Percentiles rank a stretch among this genome's conserved stretches.
These are phyloP conservation scores for Neurospora sp. DNA, from an alignment of 495 filamentous ascomycete genomes.

Conservation along the genomic window DNA sequence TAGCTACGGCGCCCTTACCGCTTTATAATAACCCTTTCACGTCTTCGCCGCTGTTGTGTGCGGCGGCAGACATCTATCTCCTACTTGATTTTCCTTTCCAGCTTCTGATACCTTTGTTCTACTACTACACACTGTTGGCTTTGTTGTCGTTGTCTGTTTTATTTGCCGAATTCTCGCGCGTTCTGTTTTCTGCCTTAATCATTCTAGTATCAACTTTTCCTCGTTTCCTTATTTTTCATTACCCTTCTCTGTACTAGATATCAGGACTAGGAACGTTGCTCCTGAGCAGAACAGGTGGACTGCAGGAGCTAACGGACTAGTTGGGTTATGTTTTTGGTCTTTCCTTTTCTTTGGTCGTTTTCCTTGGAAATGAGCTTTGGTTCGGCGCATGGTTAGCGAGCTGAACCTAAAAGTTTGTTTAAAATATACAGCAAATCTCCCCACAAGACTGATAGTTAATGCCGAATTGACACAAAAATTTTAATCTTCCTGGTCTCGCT, in stretches of 20 bases:
- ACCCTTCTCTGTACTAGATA: background rate
- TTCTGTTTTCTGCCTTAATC: background rate
- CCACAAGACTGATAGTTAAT: background rate
- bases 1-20: slow-evolving; percentile 39
- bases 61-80: background rate
- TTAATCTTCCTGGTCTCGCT: background rate
- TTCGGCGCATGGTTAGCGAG: background rate
- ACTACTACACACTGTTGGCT: background rate
- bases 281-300: background rate
- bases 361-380: background rate
- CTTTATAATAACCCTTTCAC: slow-evolving; percentile 27
- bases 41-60: slow-evolving; percentile 5
- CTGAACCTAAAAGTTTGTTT: background rate
- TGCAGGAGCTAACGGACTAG: background rate
- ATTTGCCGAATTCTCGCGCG: background rate
- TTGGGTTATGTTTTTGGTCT: background rate
- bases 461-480: background rate
- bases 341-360: background rate
- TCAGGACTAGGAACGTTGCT: background rate
- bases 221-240: background rate
- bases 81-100: background rate
- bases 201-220: background rate
- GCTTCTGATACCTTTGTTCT: slow-evolving; percentile 24
- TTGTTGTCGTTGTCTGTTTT: background rate
- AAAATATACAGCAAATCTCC: background rate